Evolutionary conservation across 768 basidiomycete species (phyloP), one percentile per base, ranked within the genome.

Genomic region (Suillus subaureus): DNA sequence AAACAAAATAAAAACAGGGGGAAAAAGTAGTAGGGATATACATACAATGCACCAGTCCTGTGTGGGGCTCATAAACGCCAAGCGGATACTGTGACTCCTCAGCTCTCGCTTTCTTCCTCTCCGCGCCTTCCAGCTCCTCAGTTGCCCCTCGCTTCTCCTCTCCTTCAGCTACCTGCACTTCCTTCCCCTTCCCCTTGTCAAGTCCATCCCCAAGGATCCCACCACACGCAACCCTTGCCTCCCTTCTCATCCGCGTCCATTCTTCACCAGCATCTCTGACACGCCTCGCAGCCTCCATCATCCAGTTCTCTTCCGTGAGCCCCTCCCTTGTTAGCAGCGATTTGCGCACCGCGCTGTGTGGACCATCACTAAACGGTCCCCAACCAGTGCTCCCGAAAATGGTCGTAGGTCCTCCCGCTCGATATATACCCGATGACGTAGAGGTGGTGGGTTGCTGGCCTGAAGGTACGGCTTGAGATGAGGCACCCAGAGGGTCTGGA

Each of bases 361-460:
- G 94, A 1, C 93, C 93, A 70, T 94, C 93, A 64, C 92, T 93
- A 76, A 89, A 97, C 1, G 96, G 94, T 2, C 94, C 93, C 82
- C 89, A 86, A 0, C 96, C 96, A 18, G 83, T 83, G 0, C 85
- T 85, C 21, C 93, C 96, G 70, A 97, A 99, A 52, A 96, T 85
- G 0, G 97, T 98, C 1, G 96, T 97, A 1, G 95, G 92, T 0
- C 96, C 96, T 1, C 96, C 95, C 0, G 94, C 89, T 54, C 93
- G 90, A 79, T 97, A 97, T 54, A 96, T 85, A 21, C 86, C 85
- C 11, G 84, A 82, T 21, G 78, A 74, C 4, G 68, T 63, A 21
- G 47, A 58, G 52, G 74, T 73, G 26, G 72, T 63, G 18, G 72
- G 74, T 11, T 71, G 68, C 61, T 69, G 73, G 21, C 77, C 70